A percentile compares a stretch with the other conserved stretches of the same genome.
These are phyloP conservation scores for Pleurotus tuoliensis DNA, from an alignment of 768 basidiomycete genomes.

Conservation along the genomic window DNA sequence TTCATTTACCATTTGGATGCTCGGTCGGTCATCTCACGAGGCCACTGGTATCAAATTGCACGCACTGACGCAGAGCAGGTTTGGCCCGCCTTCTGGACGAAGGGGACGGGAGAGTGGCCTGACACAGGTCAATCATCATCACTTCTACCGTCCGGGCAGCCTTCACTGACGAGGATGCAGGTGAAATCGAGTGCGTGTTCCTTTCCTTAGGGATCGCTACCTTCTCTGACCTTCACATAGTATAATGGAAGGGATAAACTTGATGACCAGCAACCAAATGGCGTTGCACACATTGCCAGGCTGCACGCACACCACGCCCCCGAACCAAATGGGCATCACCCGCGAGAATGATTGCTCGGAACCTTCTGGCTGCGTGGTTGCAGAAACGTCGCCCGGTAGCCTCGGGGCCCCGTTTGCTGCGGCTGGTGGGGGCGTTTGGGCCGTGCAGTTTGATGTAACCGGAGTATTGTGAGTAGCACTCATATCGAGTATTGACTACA, in stretches of 20 bases:
- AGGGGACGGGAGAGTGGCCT: slow-evolving; percentile 38
- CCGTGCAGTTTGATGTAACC: slow-evolving; percentile 60
- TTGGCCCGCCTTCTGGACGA: slow-evolving; percentile 46
- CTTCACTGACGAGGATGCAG: neutral
- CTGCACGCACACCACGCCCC: slow-evolving; percentile 27
- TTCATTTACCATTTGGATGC: slow-evolving; percentile 55
- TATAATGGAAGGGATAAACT: slow-evolving; percentile 62
- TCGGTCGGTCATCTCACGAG: slow-evolving; percentile 30
- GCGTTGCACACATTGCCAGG: slow-evolving; percentile 46
- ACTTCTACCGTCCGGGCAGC: too few relatives aligned
- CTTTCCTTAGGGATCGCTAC: neutral
- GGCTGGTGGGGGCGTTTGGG: slow-evolving; percentile 54
- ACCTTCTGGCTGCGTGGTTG: slow-evolving; percentile 40
- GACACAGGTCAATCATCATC: slow-evolving; percentile 21
- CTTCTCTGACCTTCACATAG: slow-evolving; percentile 10
- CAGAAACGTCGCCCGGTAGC: slow-evolving; percentile 38
- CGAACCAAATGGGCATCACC: slow-evolving; percentile 27
- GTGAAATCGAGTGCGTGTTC: slow-evolving; percentile 33
- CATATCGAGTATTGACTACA: neutral
- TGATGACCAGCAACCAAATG: slow-evolving; percentile 46
- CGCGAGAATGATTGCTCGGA: slow-evolving; percentile 26
- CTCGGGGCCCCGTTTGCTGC: slow-evolving; percentile 45
- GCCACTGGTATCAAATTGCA: too few relatives aligned
- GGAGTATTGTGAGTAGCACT: slow-evolving; percentile 29
- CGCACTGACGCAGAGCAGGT: slow-evolving; percentile 21